Evolutionary conservation across 2,329 filamentous ascomycete genomes (phyloP), one percentile per base, ranked within the genome.

Genomic region (Aspergillus sergii): DNA sequence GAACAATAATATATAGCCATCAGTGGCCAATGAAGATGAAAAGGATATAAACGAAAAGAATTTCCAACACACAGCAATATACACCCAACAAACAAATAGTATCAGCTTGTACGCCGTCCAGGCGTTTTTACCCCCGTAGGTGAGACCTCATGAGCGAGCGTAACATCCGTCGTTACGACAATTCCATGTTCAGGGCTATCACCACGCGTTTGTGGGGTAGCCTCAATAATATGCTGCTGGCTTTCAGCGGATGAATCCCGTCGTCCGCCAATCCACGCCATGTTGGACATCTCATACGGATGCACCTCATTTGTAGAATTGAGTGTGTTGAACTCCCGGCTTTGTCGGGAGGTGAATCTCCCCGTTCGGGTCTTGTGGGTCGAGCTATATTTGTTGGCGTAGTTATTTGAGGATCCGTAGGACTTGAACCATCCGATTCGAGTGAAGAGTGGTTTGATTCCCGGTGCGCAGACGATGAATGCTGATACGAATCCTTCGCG

Each of bases 401-500:
- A 56, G 7, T 57, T 58, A 10, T 60, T 48, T 48, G 51, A 55
- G 8, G 51, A 55, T 2, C 51, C 51, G 51, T 55, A 55, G 1
- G 51, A 55, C 23, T 39, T 55, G 51, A 68, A 64, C 60, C 62
- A 68, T 4, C 59, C 45, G 32, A 61, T 59, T 21, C 58, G 57
- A 1, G 53, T 57, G 11, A 69, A 57, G 0, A 69, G 59, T 1
- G 67, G 67, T 12, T 69, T 69, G 48, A 69, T 66, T 0, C 67
- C 66, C 1, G 67, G 67, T 2, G 64, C 61, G 16, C 57, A 69
- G 43, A 66, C 67, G 28, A 68, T 64, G 14, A 69, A 56, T 16
- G 55, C 62, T 4, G 66, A 63, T 21, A 69, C 66, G 34, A 69
- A 56, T 21, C 58, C 57, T 45, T 69, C 66, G n/a, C 67, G 66